Evolutionary conservation across 305 asterid genomes (phyloP), one percentile per base, ranked within the genome.

Genomic region (Fraxinus sp.): DNA sequence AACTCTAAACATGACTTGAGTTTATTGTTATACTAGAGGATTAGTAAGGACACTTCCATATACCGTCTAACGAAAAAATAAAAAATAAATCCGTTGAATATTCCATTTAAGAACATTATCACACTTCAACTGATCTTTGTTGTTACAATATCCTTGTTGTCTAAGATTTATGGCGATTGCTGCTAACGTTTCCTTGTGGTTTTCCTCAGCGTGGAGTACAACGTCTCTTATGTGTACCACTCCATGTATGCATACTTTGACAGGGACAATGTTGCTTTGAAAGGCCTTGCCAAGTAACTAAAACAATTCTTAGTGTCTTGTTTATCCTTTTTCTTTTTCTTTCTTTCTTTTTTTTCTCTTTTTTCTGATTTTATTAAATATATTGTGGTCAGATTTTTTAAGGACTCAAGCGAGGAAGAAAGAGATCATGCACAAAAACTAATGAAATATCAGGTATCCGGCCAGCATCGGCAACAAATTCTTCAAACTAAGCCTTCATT

Each of bases 171-270:
- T 16, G 1, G 24, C 5, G 16, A 37, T 33, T 35, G 10, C 70
- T 18, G 28, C 78, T 80, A 79, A 85, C 70, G 76, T 7, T 39
- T 76, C 81, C 46, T 36, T 79, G 32, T 55, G 39, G 10, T 52
- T 80, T 68, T 20, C 78, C 73, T 79, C 92, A 92, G 94, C 70
- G 93, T 92, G 82, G 95, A 92, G 26, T 90, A 89, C 80, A 88
- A 83, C 80, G 91, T 91, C 4, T 92, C 95, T 0, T 92, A 92
- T 72, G 91, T 88, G 73, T 92, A 90, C 78, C 95, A 92, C 79
- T 88, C 94, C 2, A 84, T 92, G 89, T 88, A 84, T 74, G 93
- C 92, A 82, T 90, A 91, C 87, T 90, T 91, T 79, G 94, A 89
- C 76, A 79, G 95, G 81, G 94, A 90, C 79, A 92, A 90, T 49